phyloP scores from a whole-genome alignment of 768 basidiomycete genomes.

The Leccinum pellstonianum region DNA sequence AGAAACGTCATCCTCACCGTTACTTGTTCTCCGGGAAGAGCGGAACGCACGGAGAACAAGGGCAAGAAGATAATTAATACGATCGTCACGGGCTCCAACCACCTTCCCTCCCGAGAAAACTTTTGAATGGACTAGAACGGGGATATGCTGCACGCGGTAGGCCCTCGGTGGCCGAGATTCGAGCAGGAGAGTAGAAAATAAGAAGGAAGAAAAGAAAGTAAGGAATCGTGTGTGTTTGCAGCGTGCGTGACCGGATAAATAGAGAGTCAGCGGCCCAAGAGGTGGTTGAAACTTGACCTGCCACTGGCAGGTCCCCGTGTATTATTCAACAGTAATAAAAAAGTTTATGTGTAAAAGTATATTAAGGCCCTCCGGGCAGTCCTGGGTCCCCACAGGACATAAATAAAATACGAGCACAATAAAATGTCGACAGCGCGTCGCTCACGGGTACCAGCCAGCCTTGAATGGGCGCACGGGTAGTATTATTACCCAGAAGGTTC shows the following conservation, averaged over 20 bases:
- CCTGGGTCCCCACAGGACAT: no score
- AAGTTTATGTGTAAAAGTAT: not conserved
- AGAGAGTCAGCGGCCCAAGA: not conserved
- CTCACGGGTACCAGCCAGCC: no score
- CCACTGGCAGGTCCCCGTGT: not conserved
- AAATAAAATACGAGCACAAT: no score
- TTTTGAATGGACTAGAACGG: not conserved
- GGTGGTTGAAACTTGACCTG: not conserved
- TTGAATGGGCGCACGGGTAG: no score
- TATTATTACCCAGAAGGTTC: no score
- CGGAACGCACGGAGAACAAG: constrained; percentile 17
- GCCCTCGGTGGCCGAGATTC: not conserved
- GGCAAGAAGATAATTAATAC: not conserved
- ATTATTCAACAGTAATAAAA: not conserved
- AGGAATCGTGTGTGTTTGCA: not conserved
- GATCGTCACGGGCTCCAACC: not conserved
- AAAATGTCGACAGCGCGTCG: no score
- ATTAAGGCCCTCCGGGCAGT: no score
- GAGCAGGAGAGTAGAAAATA: not conserved
- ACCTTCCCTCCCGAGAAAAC: not conserved
- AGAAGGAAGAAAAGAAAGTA: not conserved
- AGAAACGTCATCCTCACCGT: constrained; percentile 27
- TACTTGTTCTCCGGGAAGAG: not conserved
- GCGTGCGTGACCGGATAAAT: not conserved
- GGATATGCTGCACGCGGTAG: not conserved